Evolutionary conservation across 2,329 filamentous ascomycete species (phyloP).

Genomic region (Colletotrichum gigasporum): DNA sequence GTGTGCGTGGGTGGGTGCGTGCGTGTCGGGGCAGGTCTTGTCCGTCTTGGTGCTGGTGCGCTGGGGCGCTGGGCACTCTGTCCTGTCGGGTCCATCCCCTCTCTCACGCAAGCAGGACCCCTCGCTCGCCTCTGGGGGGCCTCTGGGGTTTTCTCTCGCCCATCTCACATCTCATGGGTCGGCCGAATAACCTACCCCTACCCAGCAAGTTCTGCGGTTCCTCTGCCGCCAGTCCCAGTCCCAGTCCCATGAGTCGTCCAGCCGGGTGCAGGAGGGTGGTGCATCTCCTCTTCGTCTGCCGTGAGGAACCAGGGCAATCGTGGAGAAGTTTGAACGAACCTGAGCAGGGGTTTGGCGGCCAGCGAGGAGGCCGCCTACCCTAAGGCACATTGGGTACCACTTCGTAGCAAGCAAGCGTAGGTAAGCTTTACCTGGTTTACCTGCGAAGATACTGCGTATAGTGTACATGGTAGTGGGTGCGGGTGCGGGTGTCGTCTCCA

Average conservation of each 20-base stretch:
- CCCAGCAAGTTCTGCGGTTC: neutral
- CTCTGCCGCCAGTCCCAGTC: no score
- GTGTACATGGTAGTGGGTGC: no score
- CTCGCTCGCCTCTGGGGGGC: neutral
- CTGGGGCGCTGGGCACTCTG: neutral
- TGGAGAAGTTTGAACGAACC: conserved; percentile 7
- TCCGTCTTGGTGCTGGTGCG: neutral
- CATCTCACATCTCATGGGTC: neutral
- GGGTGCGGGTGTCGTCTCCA: neutral
- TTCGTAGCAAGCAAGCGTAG: neutral
- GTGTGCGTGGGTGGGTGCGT: neutral
- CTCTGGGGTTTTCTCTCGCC: neutral
- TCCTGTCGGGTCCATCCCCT: conserved; percentile 12
- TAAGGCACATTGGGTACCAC: no score
- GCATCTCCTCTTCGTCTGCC: neutral
- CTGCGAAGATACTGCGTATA: no score
- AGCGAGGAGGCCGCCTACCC: conserved; percentile 13
- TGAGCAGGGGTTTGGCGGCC: conserved; percentile 4
- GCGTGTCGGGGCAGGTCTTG: neutral
- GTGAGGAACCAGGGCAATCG: conserved; percentile 16
- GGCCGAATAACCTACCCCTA: neutral
- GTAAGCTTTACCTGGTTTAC: no score
- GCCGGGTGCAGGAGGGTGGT: no score
- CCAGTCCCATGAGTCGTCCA: no score
- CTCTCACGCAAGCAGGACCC: conserved; percentile 6